A percentile compares a stretch with the other conserved stretches of the same genome.
phyloP scores from a whole-genome alignment of 306 rosid genomes.

The Dalbergia cultrata region DNA sequence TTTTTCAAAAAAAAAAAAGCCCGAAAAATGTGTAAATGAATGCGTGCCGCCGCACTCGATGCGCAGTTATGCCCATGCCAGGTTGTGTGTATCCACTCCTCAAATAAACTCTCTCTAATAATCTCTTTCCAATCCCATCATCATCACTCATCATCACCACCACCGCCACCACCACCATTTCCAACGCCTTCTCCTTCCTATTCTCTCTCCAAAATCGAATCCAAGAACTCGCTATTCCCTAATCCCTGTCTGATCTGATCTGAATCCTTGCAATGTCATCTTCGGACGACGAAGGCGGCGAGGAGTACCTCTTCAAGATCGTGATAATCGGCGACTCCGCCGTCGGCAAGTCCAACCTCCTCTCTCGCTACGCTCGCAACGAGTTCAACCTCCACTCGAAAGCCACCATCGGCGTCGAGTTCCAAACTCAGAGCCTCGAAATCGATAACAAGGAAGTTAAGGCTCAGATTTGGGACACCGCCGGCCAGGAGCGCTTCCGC shows the following conservation, averaged over 20 bases:
- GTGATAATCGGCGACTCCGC: constrained; percentile 93
- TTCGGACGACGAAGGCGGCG: constrained; percentile 86
- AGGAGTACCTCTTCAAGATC: constrained; percentile 93
- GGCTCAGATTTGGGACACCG: constrained; percentile 99
- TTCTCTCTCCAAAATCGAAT: background rate
- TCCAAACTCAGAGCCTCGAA: constrained; percentile 87
- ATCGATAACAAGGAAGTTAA: constrained; percentile 87
- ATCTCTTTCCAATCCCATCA: too few relatives aligned
- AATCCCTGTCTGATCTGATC: background rate
- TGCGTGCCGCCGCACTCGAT: too few relatives aligned
- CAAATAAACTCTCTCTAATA: too few relatives aligned
- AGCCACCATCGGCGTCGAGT: constrained; percentile 97
- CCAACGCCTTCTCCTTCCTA: background rate
- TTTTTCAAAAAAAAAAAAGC: too few relatives aligned
- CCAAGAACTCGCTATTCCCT: background rate
- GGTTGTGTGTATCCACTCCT: too few relatives aligned
- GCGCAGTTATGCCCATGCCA: too few relatives aligned
- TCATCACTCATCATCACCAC: background rate
- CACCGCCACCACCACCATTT: background rate
- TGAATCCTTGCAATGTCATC: constrained; percentile 61
- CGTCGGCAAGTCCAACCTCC: constrained; percentile 86
- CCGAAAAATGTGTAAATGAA: too few relatives aligned
- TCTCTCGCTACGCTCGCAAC: constrained; percentile 84
- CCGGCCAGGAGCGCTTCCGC: constrained; percentile 94
- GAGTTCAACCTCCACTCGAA: constrained; percentile 91